Evolutionary conservation across 805 yeast genomes (phyloP).

Genomic region (Wickerhamomyces chaumierensis): DNA sequence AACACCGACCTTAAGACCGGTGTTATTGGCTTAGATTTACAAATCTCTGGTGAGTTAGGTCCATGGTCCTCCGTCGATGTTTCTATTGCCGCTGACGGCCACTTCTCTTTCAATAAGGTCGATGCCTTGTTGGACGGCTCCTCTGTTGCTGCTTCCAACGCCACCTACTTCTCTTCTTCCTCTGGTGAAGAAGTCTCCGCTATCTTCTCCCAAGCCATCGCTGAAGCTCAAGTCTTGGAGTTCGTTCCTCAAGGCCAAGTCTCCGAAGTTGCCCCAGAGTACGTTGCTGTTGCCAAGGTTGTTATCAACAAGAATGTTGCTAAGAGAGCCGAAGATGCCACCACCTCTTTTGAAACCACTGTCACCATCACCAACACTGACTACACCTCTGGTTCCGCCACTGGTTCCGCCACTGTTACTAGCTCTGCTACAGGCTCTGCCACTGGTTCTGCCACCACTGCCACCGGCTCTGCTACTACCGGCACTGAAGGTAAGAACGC

Average conservation of each 20-base stretch:
- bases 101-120: neutral
- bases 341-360: neutral
- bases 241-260: neutral
- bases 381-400: neutral
- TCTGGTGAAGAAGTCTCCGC: neutral
- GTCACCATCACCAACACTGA: neutral
- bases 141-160: neutral
- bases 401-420: slow-evolving; percentile 1
- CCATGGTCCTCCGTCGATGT: neutral
- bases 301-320: neutral
- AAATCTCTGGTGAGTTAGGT: neutral
- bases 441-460: neutral
- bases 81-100: neutral
- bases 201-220: neutral
- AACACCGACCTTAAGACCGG: neutral
- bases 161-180: neutral
- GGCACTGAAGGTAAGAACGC: too few species aligned
- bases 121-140: neutral
- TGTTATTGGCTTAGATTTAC: neutral
- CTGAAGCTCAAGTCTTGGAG: neutral
- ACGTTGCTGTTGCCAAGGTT: neutral
- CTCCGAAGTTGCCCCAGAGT: neutral
- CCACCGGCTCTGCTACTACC: neutral
- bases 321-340: neutral
- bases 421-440: neutral